These are phyloP conservation scores for Plectosphaerella cucumerina DNA, from an alignment of 2,329 filamentous ascomycete genomes.

Conservation along the genomic window DNA sequence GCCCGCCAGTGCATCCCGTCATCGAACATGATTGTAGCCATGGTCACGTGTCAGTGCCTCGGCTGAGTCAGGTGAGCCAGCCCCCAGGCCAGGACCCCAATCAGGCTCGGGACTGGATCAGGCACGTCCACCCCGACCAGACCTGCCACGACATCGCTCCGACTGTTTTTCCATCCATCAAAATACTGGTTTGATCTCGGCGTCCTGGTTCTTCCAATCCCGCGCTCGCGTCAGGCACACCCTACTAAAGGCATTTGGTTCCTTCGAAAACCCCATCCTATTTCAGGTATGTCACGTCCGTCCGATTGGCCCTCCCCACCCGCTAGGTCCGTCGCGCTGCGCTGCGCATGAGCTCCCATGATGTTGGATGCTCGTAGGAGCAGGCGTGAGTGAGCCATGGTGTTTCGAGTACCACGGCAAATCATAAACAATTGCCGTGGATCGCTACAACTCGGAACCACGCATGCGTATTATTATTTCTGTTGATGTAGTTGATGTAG, in stretches of 20 bases:
- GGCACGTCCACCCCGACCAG: no score
- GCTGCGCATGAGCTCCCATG: background rate
- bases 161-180: conserved; percentile 2
- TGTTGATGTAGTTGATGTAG: background rate
- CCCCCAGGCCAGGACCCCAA: no score
- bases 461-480: no score
- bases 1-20: no score
- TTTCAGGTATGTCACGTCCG: background rate
- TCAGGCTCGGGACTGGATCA: no score
- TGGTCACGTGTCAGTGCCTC: no score
- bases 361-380: background rate
- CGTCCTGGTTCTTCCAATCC: conserved; percentile 15
- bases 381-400: no score
- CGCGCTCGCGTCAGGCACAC: conserved; percentile 8
- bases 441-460: no score
- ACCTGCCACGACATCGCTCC: background rate
- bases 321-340: background rate
- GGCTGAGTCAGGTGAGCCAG: no score
- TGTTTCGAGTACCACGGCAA: no score
- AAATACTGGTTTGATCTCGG: conserved; percentile 8
- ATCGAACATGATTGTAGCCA: no score
- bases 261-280: background rate
- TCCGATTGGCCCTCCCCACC: background rate
- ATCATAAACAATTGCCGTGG: no score
- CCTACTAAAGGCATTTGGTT: background rate